phyloP scores from a whole-genome alignment of 371 early-diverging fungal species.

The Mortierella sp. region DNA sequence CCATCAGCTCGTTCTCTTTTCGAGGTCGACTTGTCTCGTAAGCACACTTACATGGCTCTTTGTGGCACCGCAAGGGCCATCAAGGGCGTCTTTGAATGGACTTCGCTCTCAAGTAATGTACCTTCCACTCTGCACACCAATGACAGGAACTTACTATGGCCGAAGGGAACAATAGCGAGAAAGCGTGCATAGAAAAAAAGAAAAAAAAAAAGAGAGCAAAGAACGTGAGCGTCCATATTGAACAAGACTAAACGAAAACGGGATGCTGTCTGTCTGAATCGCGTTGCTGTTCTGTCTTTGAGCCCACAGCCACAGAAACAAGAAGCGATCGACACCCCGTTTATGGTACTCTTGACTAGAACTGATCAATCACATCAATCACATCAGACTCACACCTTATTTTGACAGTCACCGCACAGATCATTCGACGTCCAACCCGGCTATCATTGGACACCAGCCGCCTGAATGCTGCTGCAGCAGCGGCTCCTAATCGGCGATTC shows the following conservation, averaged over 20 bases:
- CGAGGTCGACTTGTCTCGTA: background rate
- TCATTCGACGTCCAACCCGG: background rate
- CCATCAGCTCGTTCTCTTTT: background rate
- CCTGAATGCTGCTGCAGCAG: background rate
- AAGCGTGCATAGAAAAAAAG: background rate
- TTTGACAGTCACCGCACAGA: slow-evolving; percentile 1
- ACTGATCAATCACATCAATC: background rate
- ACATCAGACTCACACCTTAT: background rate
- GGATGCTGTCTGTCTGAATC: background rate
- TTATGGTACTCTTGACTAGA: background rate
- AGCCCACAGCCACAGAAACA: background rate
- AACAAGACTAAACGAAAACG: background rate
- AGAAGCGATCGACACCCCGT: background rate
- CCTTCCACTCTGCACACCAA: too few relatives aligned
- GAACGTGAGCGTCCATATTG: background rate
- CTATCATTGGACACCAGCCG: background rate
- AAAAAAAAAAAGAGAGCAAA: background rate
- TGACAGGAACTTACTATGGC: background rate
- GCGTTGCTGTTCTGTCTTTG: background rate
- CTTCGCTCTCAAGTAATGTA: slow-evolving; percentile 28
- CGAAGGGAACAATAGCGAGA: background rate
- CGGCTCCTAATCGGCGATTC: slow-evolving; percentile 12
- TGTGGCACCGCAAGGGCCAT: slow-evolving; percentile 24
- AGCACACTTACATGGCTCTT: slow-evolving; percentile 23
- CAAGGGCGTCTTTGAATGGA: slow-evolving; percentile 21